Evolutionary conservation across 1,284 basidiomycete genomes (phyloP), one percentile per base, ranked within the genome.

Genomic region (Cutaneotrichosporon dermatis): DNA sequence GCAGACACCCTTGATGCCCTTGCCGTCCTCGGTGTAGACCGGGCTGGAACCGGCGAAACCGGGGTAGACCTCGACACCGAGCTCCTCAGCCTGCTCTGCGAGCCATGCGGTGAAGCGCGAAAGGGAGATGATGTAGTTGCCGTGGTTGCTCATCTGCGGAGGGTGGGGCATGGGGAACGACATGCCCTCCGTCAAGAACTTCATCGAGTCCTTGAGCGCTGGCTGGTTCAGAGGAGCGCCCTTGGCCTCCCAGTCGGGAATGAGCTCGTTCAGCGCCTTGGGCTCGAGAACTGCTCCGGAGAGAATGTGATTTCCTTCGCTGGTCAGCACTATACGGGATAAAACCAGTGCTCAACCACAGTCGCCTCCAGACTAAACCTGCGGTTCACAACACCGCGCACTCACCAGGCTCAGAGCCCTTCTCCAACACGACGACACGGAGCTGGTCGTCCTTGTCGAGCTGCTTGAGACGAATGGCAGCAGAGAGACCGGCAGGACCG

Each of bases 221-320:
- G 86, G 85, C 71, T 92, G 91, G 51, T 85, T 88, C 46, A 98
- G 82, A 6, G 83, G 82, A 13, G 81, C 82, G 34, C 79, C 79
- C 39, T 81, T 73, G 66, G 83, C 82, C 52, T 84, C 80, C 94
- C 94, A 98, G 73, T 89, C 82, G 1, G 94, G 95, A 3, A 99
- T 79, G 12, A 99, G 86, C 72, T 98, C 94, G 65, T 96, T 85
- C 43, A 99, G 84, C 3, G 94, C 92, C 42, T 87, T 84, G 6
- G 94, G 89, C 79, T 99, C 94, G 60, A 99, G 86, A 54, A 98
- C 94, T 1, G 94, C 94, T 13, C 95, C 96, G 4, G 93, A 98
- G 13, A 98, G 84, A 66, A 95, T 94, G 76, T 99, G 95, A 10
- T 93, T 88, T 57, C 94, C 94, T 93, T 25, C 25, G 25, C 25